Conservation (phyloP, 2,329 filamentous ascomycete genomes). For the Fusarium longipes region DNA sequence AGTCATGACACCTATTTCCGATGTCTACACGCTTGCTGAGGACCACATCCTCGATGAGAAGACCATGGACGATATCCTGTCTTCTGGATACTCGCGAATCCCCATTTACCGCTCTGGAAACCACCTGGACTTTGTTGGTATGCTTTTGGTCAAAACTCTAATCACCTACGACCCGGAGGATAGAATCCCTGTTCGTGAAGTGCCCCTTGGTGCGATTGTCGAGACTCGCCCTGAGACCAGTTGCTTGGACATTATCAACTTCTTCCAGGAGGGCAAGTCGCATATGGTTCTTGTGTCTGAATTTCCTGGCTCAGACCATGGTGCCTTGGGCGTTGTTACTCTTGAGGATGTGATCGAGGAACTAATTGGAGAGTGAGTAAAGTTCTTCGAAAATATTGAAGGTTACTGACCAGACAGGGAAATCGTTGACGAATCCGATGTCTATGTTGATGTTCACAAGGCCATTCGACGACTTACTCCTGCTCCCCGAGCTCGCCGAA, state of each 20-base stretch:
- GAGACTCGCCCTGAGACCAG: conserved; percentile 96
- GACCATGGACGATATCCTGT: conserved; percentile 94
- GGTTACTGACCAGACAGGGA: conserved; percentile 67
- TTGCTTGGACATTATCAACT: conserved; percentile 98
- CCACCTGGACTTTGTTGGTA: conserved; percentile 89
- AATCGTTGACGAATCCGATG: conserved; percentile 98
- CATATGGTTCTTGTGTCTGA: conserved; percentile 98
- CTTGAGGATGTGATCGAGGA: conserved; percentile 99
- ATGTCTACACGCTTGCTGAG: conserved; percentile 96
- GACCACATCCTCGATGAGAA: conserved; percentile 92
- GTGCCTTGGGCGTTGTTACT: conserved; percentile 92
- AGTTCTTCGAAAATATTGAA: neutral
- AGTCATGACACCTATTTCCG: conserved; percentile 99
- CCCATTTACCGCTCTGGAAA: conserved; percentile 92
- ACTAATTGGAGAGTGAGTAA: conserved; percentile 90
- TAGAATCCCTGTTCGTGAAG: conserved; percentile 84
- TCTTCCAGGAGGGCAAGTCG: conserved; percentile 99
- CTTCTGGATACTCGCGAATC: conserved; percentile 94
- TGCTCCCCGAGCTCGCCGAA: conserved; percentile 78
- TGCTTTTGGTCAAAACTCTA: conserved; percentile 97
- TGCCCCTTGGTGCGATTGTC: conserved; percentile 91
- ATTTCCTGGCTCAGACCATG: conserved; percentile 86
- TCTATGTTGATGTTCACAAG: conserved; percentile 98
- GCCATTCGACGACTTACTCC: conserved; percentile 90
- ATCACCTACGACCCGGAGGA: conserved; percentile 99